Conservation (phyloP, 2,329 filamentous ascomycete genomes). For the Fulvia fulva region DNA sequence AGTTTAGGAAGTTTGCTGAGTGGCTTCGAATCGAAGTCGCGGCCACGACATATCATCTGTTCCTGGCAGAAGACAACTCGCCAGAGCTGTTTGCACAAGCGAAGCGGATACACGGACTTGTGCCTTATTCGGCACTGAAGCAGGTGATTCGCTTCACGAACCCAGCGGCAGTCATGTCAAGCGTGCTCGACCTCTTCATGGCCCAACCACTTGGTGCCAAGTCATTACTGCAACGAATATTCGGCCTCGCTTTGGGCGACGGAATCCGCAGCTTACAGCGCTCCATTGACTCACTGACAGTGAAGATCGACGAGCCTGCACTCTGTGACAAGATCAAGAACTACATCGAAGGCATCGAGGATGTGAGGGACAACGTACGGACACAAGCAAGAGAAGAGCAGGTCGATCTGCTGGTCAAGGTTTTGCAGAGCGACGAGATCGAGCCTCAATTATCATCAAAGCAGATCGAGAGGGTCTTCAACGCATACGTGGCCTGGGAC, state of each 20-base stretch:
- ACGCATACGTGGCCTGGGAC: constrained; percentile 95
- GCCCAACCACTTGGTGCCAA: constrained; percentile 90
- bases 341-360: constrained; percentile 72
- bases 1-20: constrained; percentile 97
- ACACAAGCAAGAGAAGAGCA: constrained; percentile 68
- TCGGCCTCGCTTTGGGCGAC: constrained; percentile 85
- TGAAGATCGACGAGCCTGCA: constrained; percentile 75
- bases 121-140: constrained; percentile 90
- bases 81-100: constrained; percentile 92
- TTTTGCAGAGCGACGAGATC: constrained; percentile 75
- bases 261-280: constrained; percentile 83
- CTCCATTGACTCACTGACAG: constrained; percentile 72
- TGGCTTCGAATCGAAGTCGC: constrained; percentile 97
- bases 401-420: constrained; percentile 79
- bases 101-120: constrained; percentile 88
- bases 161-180: constrained; percentile 94
- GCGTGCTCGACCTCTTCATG: constrained; percentile 88
- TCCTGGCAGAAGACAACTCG: constrained; percentile 96
- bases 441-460: constrained; percentile 65
- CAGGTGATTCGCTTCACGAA: constrained; percentile 97
- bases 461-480: constrained; percentile 82
- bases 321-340: constrained; percentile 76
- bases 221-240: constrained; percentile 89
- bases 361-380: constrained; percentile 69
- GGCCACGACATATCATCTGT: constrained; percentile 93